These are phyloP conservation scores for Naegleria fowleri DNA, from an alignment of 208 protist species.

Conservation along the genomic window DNA sequence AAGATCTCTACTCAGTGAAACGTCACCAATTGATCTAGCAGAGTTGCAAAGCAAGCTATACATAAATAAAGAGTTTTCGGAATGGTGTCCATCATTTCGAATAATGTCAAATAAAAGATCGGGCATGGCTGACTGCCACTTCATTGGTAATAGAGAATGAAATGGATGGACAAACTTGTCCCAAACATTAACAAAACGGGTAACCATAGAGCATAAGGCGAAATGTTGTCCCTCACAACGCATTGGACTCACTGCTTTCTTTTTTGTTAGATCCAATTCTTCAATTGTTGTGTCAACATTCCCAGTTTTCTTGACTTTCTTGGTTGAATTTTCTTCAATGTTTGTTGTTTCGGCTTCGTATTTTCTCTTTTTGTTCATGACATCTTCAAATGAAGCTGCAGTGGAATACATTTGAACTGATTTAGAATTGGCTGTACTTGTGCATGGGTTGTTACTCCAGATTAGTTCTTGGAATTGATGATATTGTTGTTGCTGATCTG, in stretches of 20 bases:
- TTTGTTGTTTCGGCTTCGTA: not conserved
- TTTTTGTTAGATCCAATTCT: not conserved
- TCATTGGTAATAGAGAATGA: not conserved
- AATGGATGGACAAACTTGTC: constrained; percentile 13
- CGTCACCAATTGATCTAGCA: not conserved
- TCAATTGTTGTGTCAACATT: not conserved
- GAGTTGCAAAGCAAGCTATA: constrained; percentile 4
- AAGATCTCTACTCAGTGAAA: not conserved
- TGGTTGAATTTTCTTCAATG: not conserved
- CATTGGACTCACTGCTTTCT: not conserved
- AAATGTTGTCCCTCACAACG: not conserved
- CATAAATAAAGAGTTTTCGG: not conserved
- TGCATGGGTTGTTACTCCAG: not conserved
- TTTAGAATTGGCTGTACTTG: not conserved
- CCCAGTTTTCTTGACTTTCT: not conserved
- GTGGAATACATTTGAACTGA: not conserved
- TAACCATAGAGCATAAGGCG: not conserved
- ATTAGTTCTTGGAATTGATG: not conserved
- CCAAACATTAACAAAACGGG: not conserved
- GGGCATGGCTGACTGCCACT: not conserved
- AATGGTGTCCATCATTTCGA: not conserved
- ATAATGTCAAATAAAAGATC: not conserved
- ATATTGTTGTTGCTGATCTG: too few species aligned
- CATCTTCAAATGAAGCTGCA: not conserved
- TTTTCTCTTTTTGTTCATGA: not conserved